Base-by-base conservation (phyloP, 768 basidiomycete species). In the Suillus subalutaceus region DNA sequence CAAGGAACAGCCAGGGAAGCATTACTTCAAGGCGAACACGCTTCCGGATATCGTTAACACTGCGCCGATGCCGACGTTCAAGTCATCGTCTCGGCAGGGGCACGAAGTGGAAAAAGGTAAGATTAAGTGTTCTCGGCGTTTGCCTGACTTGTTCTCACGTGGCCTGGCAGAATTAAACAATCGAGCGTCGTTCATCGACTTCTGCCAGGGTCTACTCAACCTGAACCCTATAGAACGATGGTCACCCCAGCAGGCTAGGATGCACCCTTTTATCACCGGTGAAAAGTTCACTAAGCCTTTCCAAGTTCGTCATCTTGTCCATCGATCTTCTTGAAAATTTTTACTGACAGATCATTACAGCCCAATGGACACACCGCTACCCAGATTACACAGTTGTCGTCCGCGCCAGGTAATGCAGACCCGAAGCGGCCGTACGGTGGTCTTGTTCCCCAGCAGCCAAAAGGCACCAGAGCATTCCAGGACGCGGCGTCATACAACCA, bases 251-350 rank as follows among this genome's bases (percentile, higher is more conserved):
- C 96, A 99, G 78, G 97, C 97, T 46, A 85, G 91, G 60, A 81
- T 92, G 73, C 97, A 99, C 77, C 97, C 97, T 2, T 99, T 99
- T 79, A 97, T 99, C 71, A 97, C 96, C 6, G 97, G 97, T 62
- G 97, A 99, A 79, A 96, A 96, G 75, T 97, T 91, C 74, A 90
- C 88, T 7, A 93, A 92, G 73, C 90, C 93, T 7, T 95, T 91
- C 79, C 85, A 88, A 75, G 93, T 92, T 79, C 74, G 90, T 81
- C 57, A 20, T 44, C 38, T 38, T 50, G 18, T 40, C 4, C 26
- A 38, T 57, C 46, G 41, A 56, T 23, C 63, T 65, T 65, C 58
- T 65, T 38, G 26, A 38, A 35, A 53, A 23, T 26, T n/a, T 13
- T 63, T 23, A 63, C 37, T 63, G 40, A 52, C 53, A 46, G 30